These are phyloP conservation scores for Crepidotus variabilis DNA, from an alignment of 768 basidiomycete genomes.

Conservation along the genomic window DNA sequence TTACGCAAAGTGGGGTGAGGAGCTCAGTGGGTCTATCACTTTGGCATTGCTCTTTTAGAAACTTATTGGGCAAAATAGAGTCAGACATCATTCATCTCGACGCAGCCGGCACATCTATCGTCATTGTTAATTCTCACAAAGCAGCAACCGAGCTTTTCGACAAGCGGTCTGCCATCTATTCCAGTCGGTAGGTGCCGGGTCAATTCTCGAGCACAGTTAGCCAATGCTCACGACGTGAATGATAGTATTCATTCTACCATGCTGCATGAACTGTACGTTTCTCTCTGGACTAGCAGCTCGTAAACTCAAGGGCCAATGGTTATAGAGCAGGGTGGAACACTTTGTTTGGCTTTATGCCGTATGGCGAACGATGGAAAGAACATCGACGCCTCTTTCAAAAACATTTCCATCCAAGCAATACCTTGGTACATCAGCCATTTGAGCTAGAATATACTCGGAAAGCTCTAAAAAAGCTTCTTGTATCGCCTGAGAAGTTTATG, in stretches of 20 bases:
- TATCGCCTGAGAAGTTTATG: slow-evolving; percentile 12
- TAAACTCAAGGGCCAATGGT: background rate
- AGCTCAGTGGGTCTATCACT: background rate
- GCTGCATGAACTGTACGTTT: background rate
- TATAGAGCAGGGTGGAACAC: slow-evolving; percentile 7
- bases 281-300: background rate
- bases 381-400: slow-evolving; percentile 9
- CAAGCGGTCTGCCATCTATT: slow-evolving; percentile 15
- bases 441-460: slow-evolving; percentile 2
- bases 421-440: slow-evolving; percentile 2
- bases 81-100: slow-evolving; percentile 13
- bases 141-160: slow-evolving; percentile 13
- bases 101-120: slow-evolving; percentile 7
- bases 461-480: slow-evolving; percentile 10
- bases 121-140: slow-evolving; percentile 13
- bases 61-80: background rate
- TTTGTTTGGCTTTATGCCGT: slow-evolving; percentile 2
- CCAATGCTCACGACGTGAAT: background rate
- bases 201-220: background rate
- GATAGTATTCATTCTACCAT: slow-evolving; percentile 12
- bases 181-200: slow-evolving; percentile 10
- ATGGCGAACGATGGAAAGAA: slow-evolving; percentile 4
- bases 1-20: slow-evolving; percentile 24
- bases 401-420: slow-evolving; percentile 6
- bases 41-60: background rate